phyloP scores from a whole-genome alignment of 371 early-diverging fungal genomes.

The Chytridium lagenaria region DNA sequence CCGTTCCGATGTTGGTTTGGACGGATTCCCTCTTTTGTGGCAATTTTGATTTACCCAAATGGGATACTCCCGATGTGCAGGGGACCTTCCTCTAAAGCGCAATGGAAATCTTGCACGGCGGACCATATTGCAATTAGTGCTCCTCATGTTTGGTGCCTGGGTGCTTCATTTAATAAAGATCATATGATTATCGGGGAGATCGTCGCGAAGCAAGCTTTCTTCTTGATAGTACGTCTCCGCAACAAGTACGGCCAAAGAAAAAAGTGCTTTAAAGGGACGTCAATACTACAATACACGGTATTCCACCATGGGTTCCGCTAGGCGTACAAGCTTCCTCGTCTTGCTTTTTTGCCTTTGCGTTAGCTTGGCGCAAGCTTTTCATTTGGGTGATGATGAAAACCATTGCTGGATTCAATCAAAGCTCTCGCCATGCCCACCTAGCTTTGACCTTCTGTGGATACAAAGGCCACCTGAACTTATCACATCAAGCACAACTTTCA shows the following conservation, averaged over 20 bases:
- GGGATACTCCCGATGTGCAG: too few relatives aligned
- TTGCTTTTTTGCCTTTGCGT: not conserved
- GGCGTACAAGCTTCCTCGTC: not conserved
- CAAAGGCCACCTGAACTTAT: not conserved
- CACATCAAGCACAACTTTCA: not conserved
- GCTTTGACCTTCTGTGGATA: conserved; percentile 10
- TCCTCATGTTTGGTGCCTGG: too few relatives aligned
- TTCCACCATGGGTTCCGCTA: not conserved
- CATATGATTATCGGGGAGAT: too few relatives aligned
- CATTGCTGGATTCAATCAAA: not conserved
- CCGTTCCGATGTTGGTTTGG: too few relatives aligned
- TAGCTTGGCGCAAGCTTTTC: not conserved
- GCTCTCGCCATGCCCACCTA: not conserved
- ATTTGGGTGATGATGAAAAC: conserved; percentile 4
- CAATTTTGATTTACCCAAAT: too few relatives aligned
- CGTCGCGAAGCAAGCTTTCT: too few relatives aligned
- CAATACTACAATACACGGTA: not conserved
- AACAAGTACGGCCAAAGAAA: not conserved
- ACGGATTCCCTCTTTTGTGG: too few relatives aligned
- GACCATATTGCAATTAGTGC: too few relatives aligned
- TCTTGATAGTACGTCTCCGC: not conserved
- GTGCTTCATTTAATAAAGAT: too few relatives aligned
- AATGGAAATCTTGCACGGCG: too few relatives aligned
- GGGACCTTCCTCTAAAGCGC: too few relatives aligned
- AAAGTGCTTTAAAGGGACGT: too few relatives aligned